phyloP scores from a whole-genome alignment of 2,329 filamentous ascomycete genomes.

The Fusarium pseudoanthophilum region DNA sequence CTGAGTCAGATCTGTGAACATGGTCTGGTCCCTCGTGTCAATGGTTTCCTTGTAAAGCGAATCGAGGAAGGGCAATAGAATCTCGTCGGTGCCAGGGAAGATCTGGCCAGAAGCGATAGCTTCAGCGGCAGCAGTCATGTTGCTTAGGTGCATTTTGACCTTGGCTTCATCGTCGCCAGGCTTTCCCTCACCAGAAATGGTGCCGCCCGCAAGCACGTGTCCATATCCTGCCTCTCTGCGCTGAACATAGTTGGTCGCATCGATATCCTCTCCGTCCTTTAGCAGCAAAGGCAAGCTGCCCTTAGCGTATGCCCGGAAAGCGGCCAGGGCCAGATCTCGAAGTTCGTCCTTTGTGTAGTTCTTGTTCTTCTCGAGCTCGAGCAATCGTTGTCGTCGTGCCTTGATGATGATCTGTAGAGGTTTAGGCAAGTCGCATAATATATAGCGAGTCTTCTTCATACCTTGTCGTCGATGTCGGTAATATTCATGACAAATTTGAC shows the following conservation, averaged over 20 bases:
- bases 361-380: constrained; percentile 83
- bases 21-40: constrained; percentile 71
- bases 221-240: constrained; percentile 65
- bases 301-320: constrained; percentile 66
- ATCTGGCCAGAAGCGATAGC: constrained; percentile 61
- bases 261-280: constrained; percentile 55
- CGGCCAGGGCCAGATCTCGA: constrained; percentile 59
- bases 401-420: constrained; percentile 64
- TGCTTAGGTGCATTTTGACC: constrained; percentile 87
- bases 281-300: constrained; percentile 65
- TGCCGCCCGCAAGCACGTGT: constrained; percentile 64
- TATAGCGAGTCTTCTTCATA: constrained; percentile 42
- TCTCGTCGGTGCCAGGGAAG: constrained; percentile 68
- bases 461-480: constrained; percentile 84
- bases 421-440: constrained; percentile 30
- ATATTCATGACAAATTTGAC: constrained; percentile 94
- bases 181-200: constrained; percentile 66
- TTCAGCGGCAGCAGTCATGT: constrained; percentile 62
- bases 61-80: constrained; percentile 87
- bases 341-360: constrained; percentile 59
- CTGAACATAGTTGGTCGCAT: constrained; percentile 61
- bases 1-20: constrained; percentile 88
- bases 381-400: constrained; percentile 80
- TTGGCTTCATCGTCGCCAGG: constrained; percentile 85
- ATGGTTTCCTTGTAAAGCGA: constrained; percentile 70